Evolutionary conservation across 2,329 filamentous ascomycete species (phyloP).

Genomic region (Clarireedia monteithiana): DNA sequence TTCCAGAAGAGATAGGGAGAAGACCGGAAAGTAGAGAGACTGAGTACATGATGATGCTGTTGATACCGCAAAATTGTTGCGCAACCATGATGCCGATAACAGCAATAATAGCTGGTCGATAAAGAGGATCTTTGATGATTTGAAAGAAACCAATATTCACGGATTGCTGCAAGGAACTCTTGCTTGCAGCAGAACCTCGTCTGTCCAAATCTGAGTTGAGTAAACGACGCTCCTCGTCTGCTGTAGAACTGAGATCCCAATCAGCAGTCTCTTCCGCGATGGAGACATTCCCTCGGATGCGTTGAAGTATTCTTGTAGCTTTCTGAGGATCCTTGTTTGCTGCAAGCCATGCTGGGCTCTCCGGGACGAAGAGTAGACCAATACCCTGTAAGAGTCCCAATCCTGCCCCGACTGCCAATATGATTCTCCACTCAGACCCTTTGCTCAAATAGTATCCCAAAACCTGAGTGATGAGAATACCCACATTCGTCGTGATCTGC

Average conservation of each 20-base stretch:
- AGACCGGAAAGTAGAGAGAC: slow-evolving; percentile 79
- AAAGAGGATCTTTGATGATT: slow-evolving; percentile 59
- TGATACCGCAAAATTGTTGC: slow-evolving; percentile 90
- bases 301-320: slow-evolving; percentile 63
- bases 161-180: slow-evolving; percentile 22
- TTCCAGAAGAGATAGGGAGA: slow-evolving; percentile 70
- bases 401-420: slow-evolving; percentile 64
- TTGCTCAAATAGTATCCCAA: slow-evolving; percentile 83
- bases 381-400: slow-evolving; percentile 61
- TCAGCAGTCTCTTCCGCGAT: slow-evolving; percentile 64
- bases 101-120: slow-evolving; percentile 68
- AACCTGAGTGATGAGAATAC: slow-evolving; percentile 76
- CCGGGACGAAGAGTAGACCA: slow-evolving; percentile 69
- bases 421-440: slow-evolving; percentile 72
- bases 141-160: slow-evolving; percentile 51
- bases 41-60: slow-evolving; percentile 98
- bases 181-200: slow-evolving; percentile 22
- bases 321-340: slow-evolving; percentile 50
- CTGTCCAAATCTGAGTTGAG: slow-evolving; percentile 16
- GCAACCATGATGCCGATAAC: slow-evolving; percentile 87
- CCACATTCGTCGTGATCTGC: slow-evolving; percentile 87
- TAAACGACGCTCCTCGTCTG: slow-evolving; percentile 26
- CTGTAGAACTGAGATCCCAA: slow-evolving; percentile 41
- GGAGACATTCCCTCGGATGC: slow-evolving; percentile 64
- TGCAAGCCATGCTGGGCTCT: slow-evolving; percentile 84